Evolutionary conservation across 495 filamentous ascomycete genomes (phyloP), one percentile per base, ranked within the genome.

Genomic region (Aspergillus haitiensis): DNA sequence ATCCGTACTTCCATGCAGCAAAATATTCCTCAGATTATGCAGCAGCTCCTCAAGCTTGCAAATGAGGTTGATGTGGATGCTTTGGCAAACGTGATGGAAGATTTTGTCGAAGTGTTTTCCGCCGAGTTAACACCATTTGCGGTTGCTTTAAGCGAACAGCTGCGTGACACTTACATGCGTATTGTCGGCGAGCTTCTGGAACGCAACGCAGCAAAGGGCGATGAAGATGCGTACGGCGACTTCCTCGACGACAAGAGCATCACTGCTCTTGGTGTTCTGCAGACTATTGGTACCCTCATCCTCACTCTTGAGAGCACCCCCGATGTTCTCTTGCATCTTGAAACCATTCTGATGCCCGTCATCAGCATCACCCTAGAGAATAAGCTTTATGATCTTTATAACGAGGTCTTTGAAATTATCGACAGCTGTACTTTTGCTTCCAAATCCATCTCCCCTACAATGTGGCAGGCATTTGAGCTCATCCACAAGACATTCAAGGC

Each of bases 11-110:
- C 87, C 62, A 98, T 98, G 95, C 92, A 97, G 75, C 86, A 93
- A 67, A 97, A 91, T 72, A 98, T 98, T 55, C 92, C 95, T n/a
- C 93, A 96, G 67, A 97, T 98, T 70, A 98, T 98, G 94, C 94
- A 98, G 74, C 92, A 98, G 73, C 79, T 98, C 13, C 82, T 98
- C 34, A 98, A 98, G 75, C 77, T 98, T 59, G 93, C 94, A 31
- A 97, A 97, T 68, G 92, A 97, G 74, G 92, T 92, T 46, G 92
- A 96, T 64, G 93, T 97, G 52, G 92, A 97, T 72, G 91, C 92
- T 15, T 74, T 97, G 16, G 91, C 92, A n/a, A 96, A 96, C 64
- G 92, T 97, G n/a, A 97, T 97, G 94, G 94, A 98, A 71, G 95
- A 98, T 66, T 98, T 98, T 70, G 94, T 98, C 52, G 94, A 98